Base-by-base conservation (phyloP, 305 asterid genomes). In the Fraxinus baroniana region DNA sequence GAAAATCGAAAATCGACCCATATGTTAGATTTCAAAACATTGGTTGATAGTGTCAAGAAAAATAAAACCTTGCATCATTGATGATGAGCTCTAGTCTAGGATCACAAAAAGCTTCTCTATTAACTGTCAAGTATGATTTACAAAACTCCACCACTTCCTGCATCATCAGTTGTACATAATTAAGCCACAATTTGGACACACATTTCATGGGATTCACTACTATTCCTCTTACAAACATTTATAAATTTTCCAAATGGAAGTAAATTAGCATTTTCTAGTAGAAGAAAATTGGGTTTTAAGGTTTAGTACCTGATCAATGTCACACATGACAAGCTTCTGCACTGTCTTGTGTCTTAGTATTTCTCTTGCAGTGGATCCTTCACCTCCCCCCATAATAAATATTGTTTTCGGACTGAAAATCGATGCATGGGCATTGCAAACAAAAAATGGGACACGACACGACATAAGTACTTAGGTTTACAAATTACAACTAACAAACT, bases 361-460 rank as follows among this genome's bases (percentile, higher is more conserved):
- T 86, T 95, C 99, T 87, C 99, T 94, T 44, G 99, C 97, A 76
- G 99, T 93, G 26, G 99, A 95, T 12, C 99, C 98, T 88, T 95
- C 99, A 87, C 99, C 99, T 84, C 99, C 99, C n/a, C 98, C 99
- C 98, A 95, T 95, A 4, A 94, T 95, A 89, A 95, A 95, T 17
- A 94, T 85, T 17, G 86, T 91, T 86, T 85, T 94, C 70, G 99
- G 97, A 82, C 99, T 95, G 89, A 68, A 84, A 66, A 17, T 57
- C 28, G 4, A 57, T 57, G 68, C 24, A 55, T n/a, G 9, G 9
- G 3, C 24, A 55, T 55, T 6, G 24, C 66, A 55, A 55, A n/a
- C 1, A 1, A 20, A 57, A 57, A 57, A 17, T 52, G 24, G 24
- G 64, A 57, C 68, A 7, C 68, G 28, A 26, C 32, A 12, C 6